Evolutionary conservation across 345 rosid species (phyloP).

Genomic region (Zanthoxylum bungeanum): DNA sequence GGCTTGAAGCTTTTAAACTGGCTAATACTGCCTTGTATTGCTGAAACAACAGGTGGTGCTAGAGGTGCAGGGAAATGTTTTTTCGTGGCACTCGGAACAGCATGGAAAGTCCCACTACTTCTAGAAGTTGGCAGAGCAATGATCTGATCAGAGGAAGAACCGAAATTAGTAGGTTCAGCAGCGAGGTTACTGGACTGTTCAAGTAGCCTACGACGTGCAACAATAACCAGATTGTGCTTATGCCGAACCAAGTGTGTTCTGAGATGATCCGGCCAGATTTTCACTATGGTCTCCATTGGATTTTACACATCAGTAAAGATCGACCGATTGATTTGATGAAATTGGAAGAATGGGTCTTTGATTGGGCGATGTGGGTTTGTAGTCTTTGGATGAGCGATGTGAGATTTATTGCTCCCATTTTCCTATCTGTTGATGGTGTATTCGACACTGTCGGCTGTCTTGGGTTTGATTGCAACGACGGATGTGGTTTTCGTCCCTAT

Average conservation of each 20-base stretch:
- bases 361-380: too few species aligned
- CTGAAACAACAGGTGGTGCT: constrained; percentile 18
- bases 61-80: constrained; percentile 25
- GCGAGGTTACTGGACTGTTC: constrained; percentile 63
- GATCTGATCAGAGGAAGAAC: constrained; percentile 32
- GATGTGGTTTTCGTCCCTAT: too few species aligned
- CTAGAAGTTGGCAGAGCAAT: constrained; percentile 44
- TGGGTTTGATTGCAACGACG: too few species aligned
- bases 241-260: constrained; percentile 19
- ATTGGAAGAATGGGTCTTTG: too few species aligned
- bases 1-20: not conserved
- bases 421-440: too few species aligned
- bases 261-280: constrained; percentile 35
- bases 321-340: too few species aligned
- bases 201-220: constrained; percentile 59
- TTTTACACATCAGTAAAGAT: too few species aligned
- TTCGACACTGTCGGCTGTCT: too few species aligned
- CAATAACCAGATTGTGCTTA: constrained; percentile 30
- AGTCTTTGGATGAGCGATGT: too few species aligned
- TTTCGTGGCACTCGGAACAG: constrained; percentile 50
- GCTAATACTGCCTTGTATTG: not conserved
- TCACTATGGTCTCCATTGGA: too few species aligned
- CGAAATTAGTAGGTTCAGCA: constrained; percentile 42
- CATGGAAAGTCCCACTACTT: constrained; percentile 89
- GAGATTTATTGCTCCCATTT: too few species aligned